These are phyloP conservation scores for Linanthus parryae DNA, from an alignment of 148 eudicot genomes.

Conservation along the genomic window DNA sequence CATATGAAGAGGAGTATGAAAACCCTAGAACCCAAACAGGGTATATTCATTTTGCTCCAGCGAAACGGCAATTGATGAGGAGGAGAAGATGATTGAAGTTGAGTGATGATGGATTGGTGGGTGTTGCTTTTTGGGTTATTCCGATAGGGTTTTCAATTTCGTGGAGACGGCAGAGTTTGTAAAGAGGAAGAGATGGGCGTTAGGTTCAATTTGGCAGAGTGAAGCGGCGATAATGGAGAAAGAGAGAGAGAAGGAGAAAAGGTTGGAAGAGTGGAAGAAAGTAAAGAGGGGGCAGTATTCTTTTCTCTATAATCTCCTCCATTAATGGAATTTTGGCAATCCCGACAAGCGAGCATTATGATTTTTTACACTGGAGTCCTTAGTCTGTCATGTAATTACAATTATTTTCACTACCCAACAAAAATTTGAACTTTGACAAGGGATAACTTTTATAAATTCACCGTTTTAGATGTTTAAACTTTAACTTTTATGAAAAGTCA, in stretches of 20 bases:
- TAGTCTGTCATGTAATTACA: too few species aligned
- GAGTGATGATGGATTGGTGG: neutral
- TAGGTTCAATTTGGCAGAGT: neutral
- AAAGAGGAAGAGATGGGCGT: neutral
- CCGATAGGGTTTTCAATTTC: neutral
- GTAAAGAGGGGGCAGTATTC: neutral
- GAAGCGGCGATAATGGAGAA: constrained; percentile 19
- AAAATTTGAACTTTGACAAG: neutral
- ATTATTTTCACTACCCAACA: neutral
- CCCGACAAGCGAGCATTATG: neutral
- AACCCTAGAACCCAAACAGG: constrained; percentile 4
- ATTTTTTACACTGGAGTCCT: too few species aligned
- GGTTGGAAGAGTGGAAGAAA: neutral
- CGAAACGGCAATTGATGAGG: neutral
- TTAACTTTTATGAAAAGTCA: too few species aligned
- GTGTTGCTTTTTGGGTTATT: neutral
- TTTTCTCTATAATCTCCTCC: neutral
- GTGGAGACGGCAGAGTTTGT: neutral
- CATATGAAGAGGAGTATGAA: neutral
- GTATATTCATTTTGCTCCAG: constrained; percentile 11
- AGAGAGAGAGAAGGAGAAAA: neutral
- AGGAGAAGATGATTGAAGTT: neutral
- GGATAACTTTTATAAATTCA: neutral
- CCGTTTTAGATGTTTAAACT: too few species aligned
- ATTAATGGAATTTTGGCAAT: neutral